Base-by-base conservation (phyloP, 352 stramenopile species). In the Globisporangium okanoganense region DNA sequence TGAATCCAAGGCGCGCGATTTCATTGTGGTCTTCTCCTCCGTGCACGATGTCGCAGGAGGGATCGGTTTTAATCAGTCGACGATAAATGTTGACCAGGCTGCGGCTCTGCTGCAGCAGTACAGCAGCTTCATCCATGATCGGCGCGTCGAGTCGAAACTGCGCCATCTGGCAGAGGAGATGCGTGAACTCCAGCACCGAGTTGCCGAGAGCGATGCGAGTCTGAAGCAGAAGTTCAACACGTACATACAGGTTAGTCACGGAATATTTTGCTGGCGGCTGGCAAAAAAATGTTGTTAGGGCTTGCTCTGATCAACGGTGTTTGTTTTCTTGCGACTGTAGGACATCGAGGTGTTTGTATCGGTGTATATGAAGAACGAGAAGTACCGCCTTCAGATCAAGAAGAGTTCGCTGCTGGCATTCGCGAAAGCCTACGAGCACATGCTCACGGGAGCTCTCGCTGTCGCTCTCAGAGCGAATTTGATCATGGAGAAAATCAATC, bases 341-440 rank as follows among this genome's bases (percentile, higher is more conserved):
- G 81, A 94, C 56, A 75, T 92, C 40, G 79, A 90, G 33, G 69
- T 87, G 7, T 78, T 87, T 55, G 79, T 92, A 25, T 92, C 82
- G 3, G 72, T 74, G 5, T 90, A 78, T 55, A 91, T 91, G 81
- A 92, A 92, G 66, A 94, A 94, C 58, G 85, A 94, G 56, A 92
- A 92, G 55, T 91, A 90, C 47, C 79, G 82, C 2, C 70, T 94
- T 10, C 82, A 94, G 65, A 85, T 92, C 54, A 69, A 82, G 38
- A 94, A 94, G 45, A 90, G 85, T 55, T 90, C 81, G 0, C 62
- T 94, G 18, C 63, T 87, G 50, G 88, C 79, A 5, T 66, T 94
- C 5, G 71, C 73, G 0, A 89, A 89, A 70, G 85, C 85, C 12
- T 62, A 90, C 43, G 78, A 88, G 29, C 81, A 92, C 45, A 79